A percentile compares a stretch with the other conserved stretches of the same genome.
These are phyloP conservation scores for Mycena pura DNA, from an alignment of 768 basidiomycete species.

Conservation along the genomic window DNA sequence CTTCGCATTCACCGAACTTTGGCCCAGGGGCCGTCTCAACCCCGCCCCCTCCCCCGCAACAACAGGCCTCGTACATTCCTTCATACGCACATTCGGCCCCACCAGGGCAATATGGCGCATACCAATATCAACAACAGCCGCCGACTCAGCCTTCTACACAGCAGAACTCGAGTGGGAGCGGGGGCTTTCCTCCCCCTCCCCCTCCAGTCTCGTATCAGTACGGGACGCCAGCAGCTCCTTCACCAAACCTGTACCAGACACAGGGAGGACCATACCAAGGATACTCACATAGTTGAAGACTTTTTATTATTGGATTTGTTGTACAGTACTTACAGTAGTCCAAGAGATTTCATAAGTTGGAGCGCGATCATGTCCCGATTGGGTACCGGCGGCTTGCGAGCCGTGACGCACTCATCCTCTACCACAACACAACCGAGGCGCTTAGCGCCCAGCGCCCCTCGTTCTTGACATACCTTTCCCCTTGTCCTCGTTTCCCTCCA, in stretches of 20 bases:
- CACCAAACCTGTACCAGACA: conserved; percentile 24
- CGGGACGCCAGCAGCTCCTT: neutral
- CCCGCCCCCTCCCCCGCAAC: conserved; percentile 26
- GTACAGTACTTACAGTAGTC: neutral
- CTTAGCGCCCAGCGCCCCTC: too few relatives aligned
- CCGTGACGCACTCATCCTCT: too few relatives aligned
- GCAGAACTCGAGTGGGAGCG: conserved; percentile 2
- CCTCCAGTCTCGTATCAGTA: conserved; percentile 20
- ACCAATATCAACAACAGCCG: conserved; percentile 13
- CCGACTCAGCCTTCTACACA: conserved; percentile 13
- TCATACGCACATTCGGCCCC: conserved; percentile 21
- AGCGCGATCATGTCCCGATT: too few relatives aligned
- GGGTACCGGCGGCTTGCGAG: too few relatives aligned
- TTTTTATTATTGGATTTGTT: neutral
- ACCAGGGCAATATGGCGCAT: conserved; percentile 25
- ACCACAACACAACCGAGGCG: too few relatives aligned
- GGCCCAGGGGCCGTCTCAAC: conserved; percentile 18
- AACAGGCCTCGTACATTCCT: conserved; percentile 7
- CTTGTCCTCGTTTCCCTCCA: neutral
- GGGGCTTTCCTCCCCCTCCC: conserved; percentile 16
- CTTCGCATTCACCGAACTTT: conserved; percentile 15
- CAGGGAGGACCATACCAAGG: conserved; percentile 24
- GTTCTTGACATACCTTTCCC: neutral
- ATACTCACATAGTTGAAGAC: conserved; percentile 16
- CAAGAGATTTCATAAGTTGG: too few relatives aligned